Percentiles rank a stretch among this genome's conserved stretches.
Conservation (phyloP, 176 grass and related monocot species). For the Alloteropsis semialata region DNA sequence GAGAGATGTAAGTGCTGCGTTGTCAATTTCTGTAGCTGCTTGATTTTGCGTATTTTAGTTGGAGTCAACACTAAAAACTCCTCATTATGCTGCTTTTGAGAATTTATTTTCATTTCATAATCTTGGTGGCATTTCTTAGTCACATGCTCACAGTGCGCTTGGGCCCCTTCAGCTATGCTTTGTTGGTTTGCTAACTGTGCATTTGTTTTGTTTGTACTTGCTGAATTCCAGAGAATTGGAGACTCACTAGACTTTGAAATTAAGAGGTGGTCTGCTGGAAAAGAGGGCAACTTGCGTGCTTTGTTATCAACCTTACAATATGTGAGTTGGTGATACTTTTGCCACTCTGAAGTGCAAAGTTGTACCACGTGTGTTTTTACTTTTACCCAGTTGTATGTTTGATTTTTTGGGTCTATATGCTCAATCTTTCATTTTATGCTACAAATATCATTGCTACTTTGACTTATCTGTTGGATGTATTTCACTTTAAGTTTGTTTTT, state of each 20-base stretch:
- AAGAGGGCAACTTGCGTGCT: constrained; percentile 93
- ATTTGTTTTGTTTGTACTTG: constrained; percentile 8
- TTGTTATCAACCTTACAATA: constrained; percentile 92
- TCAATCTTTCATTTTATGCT: constrained; percentile 1
- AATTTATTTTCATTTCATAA: constrained; percentile 1
- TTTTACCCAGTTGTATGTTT: constrained; percentile 9
- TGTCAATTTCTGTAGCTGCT: neutral
- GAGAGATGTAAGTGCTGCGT: constrained; percentile 58
- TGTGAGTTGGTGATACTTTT: constrained; percentile 48
- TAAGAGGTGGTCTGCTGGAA: constrained; percentile 95
- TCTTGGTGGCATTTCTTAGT: neutral
- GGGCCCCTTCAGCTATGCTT: neutral
- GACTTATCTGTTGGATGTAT: neutral
- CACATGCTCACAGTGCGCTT: neutral
- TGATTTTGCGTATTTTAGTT: constrained; percentile 17
- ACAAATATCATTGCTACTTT: neutral
- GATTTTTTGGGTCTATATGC: neutral
- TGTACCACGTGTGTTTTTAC: constrained; percentile 15
- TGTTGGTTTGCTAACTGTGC: constrained; percentile 21
- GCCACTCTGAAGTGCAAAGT: neutral
- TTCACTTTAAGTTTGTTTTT: too few relatives aligned
- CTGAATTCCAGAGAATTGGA: constrained; percentile 76
- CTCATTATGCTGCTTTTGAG: neutral
- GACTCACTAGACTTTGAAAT: constrained; percentile 86
- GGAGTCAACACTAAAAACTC: neutral